Evolutionary conservation across 2,329 filamentous ascomycete genomes (phyloP).

Genomic region (Ophiostoma quercus): DNA sequence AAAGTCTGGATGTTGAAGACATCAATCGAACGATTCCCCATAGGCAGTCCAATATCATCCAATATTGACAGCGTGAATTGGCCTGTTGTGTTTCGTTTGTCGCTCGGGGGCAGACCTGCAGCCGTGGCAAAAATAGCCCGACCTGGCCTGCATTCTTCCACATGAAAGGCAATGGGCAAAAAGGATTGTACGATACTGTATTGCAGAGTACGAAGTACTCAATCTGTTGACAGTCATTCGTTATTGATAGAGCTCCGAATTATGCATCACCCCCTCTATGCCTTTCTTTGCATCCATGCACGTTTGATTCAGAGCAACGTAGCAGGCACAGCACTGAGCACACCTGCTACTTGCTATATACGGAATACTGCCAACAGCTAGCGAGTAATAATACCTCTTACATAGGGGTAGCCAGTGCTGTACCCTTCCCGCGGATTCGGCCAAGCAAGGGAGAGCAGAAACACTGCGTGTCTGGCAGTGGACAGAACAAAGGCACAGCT

Average conservation of each 20-base stretch:
- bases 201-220: neutral
- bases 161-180: neutral
- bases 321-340: neutral
- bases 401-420: neutral
- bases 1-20: no score
- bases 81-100: constrained; percentile 1
- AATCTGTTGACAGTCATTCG: neutral
- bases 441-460: neutral
- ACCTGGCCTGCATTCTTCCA: neutral
- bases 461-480: neutral
- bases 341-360: neutral
- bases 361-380: neutral
- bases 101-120: neutral
- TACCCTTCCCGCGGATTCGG: neutral
- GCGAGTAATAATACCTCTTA: no score
- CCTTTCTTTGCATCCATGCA: neutral
- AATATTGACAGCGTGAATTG: neutral
- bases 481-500: neutral
- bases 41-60: neutral
- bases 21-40: neutral
- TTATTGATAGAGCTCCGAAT: neutral
- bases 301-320: neutral
- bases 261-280: neutral
- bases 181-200: neutral
- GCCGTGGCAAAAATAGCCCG: constrained; percentile 7